Evolutionary conservation across 139 green algal genomes (phyloP).

Genomic region (Chlorella sp.): DNA sequence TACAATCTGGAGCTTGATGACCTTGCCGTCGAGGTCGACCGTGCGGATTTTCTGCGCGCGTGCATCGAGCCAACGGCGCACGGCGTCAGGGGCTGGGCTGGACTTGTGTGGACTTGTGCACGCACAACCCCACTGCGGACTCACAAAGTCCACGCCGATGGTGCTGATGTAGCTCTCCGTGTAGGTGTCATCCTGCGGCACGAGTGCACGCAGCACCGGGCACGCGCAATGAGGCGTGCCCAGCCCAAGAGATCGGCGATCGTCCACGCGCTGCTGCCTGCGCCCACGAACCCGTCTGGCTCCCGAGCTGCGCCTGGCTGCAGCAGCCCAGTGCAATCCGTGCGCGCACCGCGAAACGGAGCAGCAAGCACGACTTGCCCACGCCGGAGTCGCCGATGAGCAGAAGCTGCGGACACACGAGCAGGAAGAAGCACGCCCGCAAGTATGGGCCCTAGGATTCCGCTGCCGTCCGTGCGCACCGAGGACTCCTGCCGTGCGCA

Average conservation of each 20-base stretch:
- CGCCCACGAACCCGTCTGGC: background rate
- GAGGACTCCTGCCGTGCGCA: conserved; percentile 13
- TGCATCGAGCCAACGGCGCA: background rate
- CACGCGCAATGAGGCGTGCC: background rate
- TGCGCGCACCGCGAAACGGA: conserved; percentile 86
- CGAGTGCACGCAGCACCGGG: background rate
- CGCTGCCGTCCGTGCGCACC: background rate
- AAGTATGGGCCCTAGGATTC: background rate
- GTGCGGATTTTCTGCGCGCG: conserved; percentile 99
- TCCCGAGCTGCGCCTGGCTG: too few relatives aligned
- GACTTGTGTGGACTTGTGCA: background rate
- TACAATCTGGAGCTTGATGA: conserved; percentile 99
- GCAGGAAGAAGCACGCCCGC: background rate
- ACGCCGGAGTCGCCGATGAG: conserved; percentile 95
- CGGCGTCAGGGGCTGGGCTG: background rate
- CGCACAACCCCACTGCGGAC: conserved; percentile 23
- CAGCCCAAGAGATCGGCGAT: background rate
- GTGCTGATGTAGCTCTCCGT: conserved; percentile 99
- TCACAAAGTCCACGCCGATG: conserved; percentile 99
- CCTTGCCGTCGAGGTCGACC: conserved; percentile 98
- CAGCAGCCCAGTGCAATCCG: too few relatives aligned
- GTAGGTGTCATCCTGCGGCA: conserved; percentile 94
- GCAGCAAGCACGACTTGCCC: conserved; percentile 95
- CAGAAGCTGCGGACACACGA: conserved; percentile 68
- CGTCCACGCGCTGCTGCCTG: background rate